These are phyloP conservation scores for Kodamaea arcana DNA, from an alignment of 1,139 yeast genomes.

Conservation along the genomic window DNA sequence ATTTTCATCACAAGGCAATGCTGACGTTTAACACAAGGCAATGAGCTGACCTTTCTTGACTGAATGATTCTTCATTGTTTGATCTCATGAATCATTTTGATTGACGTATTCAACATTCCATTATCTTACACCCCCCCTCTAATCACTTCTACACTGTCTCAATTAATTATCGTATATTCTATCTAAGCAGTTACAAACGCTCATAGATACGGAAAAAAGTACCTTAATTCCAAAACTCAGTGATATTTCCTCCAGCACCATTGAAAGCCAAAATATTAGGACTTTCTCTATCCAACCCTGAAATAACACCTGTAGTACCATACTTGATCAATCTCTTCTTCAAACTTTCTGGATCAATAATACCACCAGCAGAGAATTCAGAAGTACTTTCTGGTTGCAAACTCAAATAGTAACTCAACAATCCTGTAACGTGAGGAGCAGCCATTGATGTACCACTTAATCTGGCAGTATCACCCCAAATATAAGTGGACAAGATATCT, in stretches of 20 bases:
- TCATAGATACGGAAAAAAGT: too few relatives aligned
- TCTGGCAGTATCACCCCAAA: slow-evolving; percentile 30
- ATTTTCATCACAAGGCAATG: too few relatives aligned
- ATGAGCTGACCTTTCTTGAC: too few relatives aligned
- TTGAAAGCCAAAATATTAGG: slow-evolving; percentile 25
- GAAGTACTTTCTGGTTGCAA: slow-evolving; percentile 38
- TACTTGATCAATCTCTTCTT: slow-evolving; percentile 34
- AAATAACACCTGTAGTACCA: slow-evolving; percentile 32
- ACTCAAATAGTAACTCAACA: slow-evolving; percentile 38
- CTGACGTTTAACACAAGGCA: too few relatives aligned
- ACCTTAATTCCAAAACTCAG: slow-evolving; percentile 23
- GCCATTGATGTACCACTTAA: slow-evolving; percentile 48
- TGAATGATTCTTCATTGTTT: too few relatives aligned
- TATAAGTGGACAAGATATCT: slow-evolving; percentile 37
- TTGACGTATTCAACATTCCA: too few relatives aligned
- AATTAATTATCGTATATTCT: too few relatives aligned
- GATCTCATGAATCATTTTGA: too few relatives aligned
- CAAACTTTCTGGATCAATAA: slow-evolving; percentile 31
- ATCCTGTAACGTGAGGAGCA: slow-evolving; percentile 41
- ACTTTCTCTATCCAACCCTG: slow-evolving; percentile 17
- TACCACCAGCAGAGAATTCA: slow-evolving; percentile 21
- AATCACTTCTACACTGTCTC: too few relatives aligned
- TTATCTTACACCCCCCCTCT: too few relatives aligned
- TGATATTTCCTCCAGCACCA: slow-evolving; percentile 22
- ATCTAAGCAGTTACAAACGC: too few relatives aligned